A percentile compares a stretch with the other conserved stretches of the same genome.
Conservation (phyloP, 306 rosid genomes). For the Psophocarpus tetragonolobus region DNA sequence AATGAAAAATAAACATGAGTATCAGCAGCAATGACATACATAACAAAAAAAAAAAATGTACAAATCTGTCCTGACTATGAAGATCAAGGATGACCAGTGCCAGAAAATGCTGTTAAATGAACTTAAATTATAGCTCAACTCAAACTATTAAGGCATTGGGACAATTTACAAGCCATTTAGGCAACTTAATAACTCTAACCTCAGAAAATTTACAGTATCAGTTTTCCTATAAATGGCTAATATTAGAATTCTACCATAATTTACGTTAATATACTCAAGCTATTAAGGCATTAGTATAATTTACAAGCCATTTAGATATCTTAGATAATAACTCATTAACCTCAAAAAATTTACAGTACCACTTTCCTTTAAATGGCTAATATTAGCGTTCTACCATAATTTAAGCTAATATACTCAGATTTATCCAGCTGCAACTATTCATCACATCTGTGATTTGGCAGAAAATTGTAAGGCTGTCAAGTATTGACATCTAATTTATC, state of each 20-base stretch:
- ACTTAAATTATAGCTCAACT: slow-evolving; percentile 24
- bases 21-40: slow-evolving; percentile 22
- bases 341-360: slow-evolving; percentile 11
- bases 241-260: slow-evolving; percentile 31
- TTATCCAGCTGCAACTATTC: slow-evolving; percentile 36
- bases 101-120: slow-evolving; percentile 8
- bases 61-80: slow-evolving; percentile 13
- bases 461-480: slow-evolving; percentile 29
- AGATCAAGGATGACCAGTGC: slow-evolving; percentile 19
- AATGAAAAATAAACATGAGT: background rate
- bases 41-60: slow-evolving; percentile 14
- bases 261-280: slow-evolving; percentile 25
- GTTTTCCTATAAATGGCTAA: slow-evolving; percentile 17
- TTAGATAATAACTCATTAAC: slow-evolving; percentile 20
- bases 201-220: slow-evolving; percentile 1
- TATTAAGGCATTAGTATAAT: slow-evolving; percentile 32
- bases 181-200: slow-evolving; percentile 29
- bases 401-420: slow-evolving; percentile 28
- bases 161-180: slow-evolving; percentile 19
- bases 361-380: slow-evolving; percentile 14
- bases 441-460: slow-evolving; percentile 21
- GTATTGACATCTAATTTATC: slow-evolving; percentile 25
- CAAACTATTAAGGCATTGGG: slow-evolving; percentile 1
- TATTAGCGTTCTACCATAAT: slow-evolving; percentile 31
- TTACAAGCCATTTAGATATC: slow-evolving; percentile 21